Percentiles rank a stretch among this genome's conserved stretches.
phyloP scores from a whole-genome alignment of 306 rosid genomes.

The Astragalus membranaceus region DNA sequence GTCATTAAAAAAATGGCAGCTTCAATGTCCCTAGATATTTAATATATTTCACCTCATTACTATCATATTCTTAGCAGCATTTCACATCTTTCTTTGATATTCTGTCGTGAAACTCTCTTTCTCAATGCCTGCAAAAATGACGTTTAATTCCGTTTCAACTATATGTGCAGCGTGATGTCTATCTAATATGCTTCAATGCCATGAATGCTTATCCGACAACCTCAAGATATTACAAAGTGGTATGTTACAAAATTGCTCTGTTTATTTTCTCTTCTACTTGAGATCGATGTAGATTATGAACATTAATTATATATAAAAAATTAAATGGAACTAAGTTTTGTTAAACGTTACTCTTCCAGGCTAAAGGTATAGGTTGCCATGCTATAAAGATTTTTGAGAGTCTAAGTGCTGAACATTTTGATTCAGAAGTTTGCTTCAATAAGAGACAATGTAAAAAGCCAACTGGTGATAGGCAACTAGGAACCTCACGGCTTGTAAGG shows the following conservation, averaged over 20 bases:
- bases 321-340: background rate
- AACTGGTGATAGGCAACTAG: background rate
- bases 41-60: too few species aligned
- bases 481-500: background rate
- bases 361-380: background rate
- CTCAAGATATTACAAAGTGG: slow-evolving; percentile 9
- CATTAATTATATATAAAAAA: background rate
- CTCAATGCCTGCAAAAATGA: too few species aligned
- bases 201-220: background rate
- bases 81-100: too few species aligned
- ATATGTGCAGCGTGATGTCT: slow-evolving; percentile 16
- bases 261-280: background rate
- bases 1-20: too few species aligned
- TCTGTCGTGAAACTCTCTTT: too few species aligned
- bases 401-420: background rate
- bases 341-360: background rate
- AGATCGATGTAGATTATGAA: background rate
- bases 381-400: background rate
- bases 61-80: too few species aligned
- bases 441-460: background rate
- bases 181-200: slow-evolving; percentile 10
- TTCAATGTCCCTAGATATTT: too few species aligned
- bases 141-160: background rate
- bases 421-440: background rate
- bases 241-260: background rate